phyloP scores from a whole-genome alignment of 2,329 filamentous ascomycete species.

The Westerdykella aurantiaca region DNA sequence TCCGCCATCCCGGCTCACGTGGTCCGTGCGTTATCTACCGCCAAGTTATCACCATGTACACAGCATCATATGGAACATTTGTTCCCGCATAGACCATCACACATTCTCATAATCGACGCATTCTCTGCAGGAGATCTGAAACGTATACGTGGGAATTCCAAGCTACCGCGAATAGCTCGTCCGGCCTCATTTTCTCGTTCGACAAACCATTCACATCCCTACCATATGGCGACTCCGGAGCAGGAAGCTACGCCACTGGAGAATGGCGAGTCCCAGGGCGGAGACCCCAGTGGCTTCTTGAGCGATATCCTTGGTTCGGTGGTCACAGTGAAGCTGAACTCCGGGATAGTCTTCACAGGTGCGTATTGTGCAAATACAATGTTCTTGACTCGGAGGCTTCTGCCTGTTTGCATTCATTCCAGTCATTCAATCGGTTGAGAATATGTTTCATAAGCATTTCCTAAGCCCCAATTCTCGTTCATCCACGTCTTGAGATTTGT shows the following conservation, averaged over 20 bases:
- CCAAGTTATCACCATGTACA: background rate
- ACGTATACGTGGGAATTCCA: background rate
- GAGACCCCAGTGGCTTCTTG: constrained; percentile 89
- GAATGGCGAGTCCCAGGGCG: constrained; percentile 57
- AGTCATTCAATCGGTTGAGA: no score
- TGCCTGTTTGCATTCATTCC: no score
- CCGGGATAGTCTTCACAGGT: constrained; percentile 98
- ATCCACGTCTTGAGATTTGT: no score
- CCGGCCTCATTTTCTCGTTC: no score
- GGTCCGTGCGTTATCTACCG: constrained; percentile 18
- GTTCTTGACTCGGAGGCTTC: background rate
- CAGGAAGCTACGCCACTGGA: background rate
- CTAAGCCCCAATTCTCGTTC: no score
- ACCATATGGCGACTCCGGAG: background rate
- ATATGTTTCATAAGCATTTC: no score
- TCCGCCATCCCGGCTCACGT: constrained; percentile 5
- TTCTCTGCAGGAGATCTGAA: no score
- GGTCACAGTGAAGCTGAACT: constrained; percentile 96
- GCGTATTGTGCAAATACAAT: constrained; percentile 2
- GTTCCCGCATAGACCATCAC: no score
- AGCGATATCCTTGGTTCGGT: constrained; percentile 90
- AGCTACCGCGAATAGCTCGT: background rate
- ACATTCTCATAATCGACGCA: no score
- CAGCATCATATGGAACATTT: no score
- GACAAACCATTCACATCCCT: background rate